Percentiles rank a stretch among this genome's conserved stretches.
phyloP scores from a whole-genome alignment of 495 filamentous ascomycete genomes.

The Aspergillus kassunensis region DNA sequence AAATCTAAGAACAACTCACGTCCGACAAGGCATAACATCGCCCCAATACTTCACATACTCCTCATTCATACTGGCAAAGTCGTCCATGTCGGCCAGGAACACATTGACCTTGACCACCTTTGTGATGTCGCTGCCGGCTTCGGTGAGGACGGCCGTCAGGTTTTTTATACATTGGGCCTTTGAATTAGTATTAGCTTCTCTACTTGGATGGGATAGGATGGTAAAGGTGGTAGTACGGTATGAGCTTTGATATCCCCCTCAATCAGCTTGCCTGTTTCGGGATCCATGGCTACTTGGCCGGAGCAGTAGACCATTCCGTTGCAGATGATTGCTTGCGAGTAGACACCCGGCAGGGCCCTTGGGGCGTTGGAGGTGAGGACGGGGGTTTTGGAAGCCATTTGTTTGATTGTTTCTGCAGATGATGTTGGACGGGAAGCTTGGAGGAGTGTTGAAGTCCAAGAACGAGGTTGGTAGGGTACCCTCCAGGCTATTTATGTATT shows the following conservation, averaged over 20 bases:
- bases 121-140: conserved; percentile 55
- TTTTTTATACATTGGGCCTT: conserved; percentile 55
- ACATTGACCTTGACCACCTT: conserved; percentile 70
- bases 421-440: not conserved
- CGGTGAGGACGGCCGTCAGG: conserved; percentile 60
- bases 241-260: conserved; percentile 49
- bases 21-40: conserved; percentile 57
- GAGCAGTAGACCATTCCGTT: conserved; percentile 58
- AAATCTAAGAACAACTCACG: conserved; percentile 29
- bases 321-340: conserved; percentile 54
- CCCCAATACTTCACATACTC: conserved; percentile 56
- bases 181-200: no score
- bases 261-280: conserved; percentile 38
- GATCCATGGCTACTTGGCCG: conserved; percentile 45
- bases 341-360: conserved; percentile 47
- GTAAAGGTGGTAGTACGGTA: conserved; percentile 42
- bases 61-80: conserved; percentile 63
- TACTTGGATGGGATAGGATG: not conserved
- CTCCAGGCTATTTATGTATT: no score
- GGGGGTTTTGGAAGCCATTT: conserved; percentile 29
- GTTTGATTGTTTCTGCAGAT: not conserved
- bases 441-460: no score
- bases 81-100: conserved; percentile 65
- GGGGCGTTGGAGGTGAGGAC: conserved; percentile 50
- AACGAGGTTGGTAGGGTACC: no score